These are phyloP conservation scores for Eutrema yunnanense DNA, from an alignment of 345 rosid species.

Conservation along the genomic window DNA sequence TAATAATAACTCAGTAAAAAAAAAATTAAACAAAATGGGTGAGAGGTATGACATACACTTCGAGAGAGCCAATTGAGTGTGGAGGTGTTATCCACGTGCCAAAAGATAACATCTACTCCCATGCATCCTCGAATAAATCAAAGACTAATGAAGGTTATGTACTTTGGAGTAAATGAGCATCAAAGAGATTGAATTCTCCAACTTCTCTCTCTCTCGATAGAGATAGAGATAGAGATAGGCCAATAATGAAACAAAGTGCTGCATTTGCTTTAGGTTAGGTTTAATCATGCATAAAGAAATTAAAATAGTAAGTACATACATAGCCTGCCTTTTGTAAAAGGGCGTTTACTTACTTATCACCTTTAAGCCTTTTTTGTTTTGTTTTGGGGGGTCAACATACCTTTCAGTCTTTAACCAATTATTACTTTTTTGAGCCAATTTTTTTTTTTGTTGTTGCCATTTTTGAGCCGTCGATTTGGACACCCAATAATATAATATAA, in stretches of 20 bases:
- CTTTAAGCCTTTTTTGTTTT: neutral
- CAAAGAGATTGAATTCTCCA: neutral
- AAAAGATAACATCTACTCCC: neutral
- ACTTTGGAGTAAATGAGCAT: constrained; percentile 8
- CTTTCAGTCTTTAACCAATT: neutral
- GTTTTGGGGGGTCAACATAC: too few relatives aligned
- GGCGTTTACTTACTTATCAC: neutral
- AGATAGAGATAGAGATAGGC: neutral
- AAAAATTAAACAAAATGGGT: neutral
- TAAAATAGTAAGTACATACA: neutral
- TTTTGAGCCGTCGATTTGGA: too few relatives aligned
- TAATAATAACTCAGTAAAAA: neutral
- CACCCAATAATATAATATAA: too few relatives aligned
- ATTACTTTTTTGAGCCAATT: neutral
- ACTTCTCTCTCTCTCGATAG: neutral
- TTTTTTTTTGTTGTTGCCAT: too few relatives aligned
- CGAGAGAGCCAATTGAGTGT: neutral
- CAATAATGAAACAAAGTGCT: neutral
- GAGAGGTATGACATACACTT: neutral
- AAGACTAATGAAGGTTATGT: neutral
- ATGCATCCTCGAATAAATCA: neutral
- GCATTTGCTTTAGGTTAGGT: constrained; percentile 3
- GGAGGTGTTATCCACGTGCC: constrained; percentile 14
- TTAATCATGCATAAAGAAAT: neutral
- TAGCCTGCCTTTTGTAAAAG: neutral